These are phyloP conservation scores for Syncephalastrum sp. DNA, from an alignment of 371 early-diverging fungal species.

Conservation along the genomic window DNA sequence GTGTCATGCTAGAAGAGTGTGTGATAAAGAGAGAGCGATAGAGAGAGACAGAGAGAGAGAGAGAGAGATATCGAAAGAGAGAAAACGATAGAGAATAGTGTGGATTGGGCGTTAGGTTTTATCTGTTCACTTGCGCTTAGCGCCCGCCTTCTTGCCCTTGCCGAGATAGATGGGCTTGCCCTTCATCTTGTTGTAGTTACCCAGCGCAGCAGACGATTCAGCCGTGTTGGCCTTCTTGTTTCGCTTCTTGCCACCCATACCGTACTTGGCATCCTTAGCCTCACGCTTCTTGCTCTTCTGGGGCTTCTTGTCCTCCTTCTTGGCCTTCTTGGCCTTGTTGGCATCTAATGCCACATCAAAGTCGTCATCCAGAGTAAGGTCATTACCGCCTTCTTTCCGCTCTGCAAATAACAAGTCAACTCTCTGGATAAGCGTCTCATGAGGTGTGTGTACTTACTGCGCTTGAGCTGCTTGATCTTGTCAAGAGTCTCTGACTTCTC, in stretches of 20 bases:
- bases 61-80: too few relatives aligned
- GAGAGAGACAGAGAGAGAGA: too few relatives aligned
- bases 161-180: constrained; percentile 17
- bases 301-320: constrained; percentile 30
- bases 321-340: constrained; percentile 28
- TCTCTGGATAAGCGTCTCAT: background rate
- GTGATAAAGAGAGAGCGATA: too few relatives aligned
- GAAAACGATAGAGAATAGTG: background rate
- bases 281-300: constrained; percentile 49
- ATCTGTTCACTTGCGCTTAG: constrained; percentile 12
- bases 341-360: constrained; percentile 80
- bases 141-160: constrained; percentile 15
- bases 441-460: constrained; percentile 58
- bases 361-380: constrained; percentile 65
- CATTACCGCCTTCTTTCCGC: constrained; percentile 56
- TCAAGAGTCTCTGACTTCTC: constrained; percentile 84
- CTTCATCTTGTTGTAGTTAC: constrained; percentile 25
- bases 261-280: constrained; percentile 73
- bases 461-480: constrained; percentile 89
- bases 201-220: constrained; percentile 72
- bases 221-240: constrained; percentile 78
- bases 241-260: constrained; percentile 88
- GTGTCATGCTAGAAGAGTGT: too few relatives aligned
- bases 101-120: background rate
- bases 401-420: constrained; percentile 27